Conservation (phyloP, 2,329 filamentous ascomycete genomes). For the Scortechinia acanthostroma region DNA sequence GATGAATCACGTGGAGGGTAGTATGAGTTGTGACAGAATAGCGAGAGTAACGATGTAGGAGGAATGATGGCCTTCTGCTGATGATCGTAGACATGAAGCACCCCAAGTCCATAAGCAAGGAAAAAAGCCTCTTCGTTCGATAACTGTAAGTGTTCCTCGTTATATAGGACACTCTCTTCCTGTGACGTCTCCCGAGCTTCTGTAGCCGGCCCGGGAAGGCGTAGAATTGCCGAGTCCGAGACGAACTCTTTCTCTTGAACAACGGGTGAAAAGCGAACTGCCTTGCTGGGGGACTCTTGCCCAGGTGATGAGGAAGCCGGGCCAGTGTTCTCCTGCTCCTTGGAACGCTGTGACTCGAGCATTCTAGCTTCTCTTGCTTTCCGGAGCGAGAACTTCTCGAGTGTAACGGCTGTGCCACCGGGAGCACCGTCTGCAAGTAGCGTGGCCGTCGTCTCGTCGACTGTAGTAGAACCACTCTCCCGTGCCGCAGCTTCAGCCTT, state of each 20-base stretch:
- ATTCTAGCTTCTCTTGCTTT: not conserved
- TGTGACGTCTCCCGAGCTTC: not conserved
- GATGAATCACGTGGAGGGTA: constrained; percentile 32
- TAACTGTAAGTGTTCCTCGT: constrained; percentile 66
- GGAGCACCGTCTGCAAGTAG: not conserved
- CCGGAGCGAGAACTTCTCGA: not conserved
- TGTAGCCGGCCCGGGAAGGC: not conserved
- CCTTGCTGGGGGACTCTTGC: not conserved
- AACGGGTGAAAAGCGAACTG: not conserved
- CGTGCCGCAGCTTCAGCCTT: not conserved
- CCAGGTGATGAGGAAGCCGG: not conserved
- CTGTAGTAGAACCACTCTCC: not conserved
- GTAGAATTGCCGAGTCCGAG: not conserved
- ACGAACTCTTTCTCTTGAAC: not conserved
- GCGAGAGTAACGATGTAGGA: constrained; percentile 32
- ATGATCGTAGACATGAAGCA: constrained; percentile 37
- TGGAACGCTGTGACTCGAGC: not conserved
- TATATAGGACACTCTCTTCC: constrained; percentile 6
- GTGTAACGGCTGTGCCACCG: not conserved
- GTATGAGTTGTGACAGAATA: constrained; percentile 45
- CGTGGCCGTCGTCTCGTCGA: not conserved
- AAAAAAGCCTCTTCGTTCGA: constrained; percentile 69
- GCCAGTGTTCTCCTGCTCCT: not conserved
- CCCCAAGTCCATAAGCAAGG: constrained; percentile 57
- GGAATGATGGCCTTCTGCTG: constrained; percentile 18